Base-by-base conservation (phyloP, 2,329 filamentous ascomycete genomes). In the Emergomyces orientalis region DNA sequence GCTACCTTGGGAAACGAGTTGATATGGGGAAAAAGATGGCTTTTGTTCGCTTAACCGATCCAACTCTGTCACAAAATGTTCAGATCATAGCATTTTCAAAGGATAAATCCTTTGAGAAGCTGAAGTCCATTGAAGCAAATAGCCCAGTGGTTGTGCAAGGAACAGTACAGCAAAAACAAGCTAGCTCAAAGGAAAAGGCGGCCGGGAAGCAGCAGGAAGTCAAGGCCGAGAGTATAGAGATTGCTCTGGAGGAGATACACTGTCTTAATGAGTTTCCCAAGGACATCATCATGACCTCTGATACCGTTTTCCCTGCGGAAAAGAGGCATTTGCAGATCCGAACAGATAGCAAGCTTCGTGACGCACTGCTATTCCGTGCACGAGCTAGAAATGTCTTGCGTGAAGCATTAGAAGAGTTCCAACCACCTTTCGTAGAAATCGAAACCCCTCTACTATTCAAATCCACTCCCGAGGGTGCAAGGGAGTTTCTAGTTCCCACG, bases 371-470 rank as follows among this genome's bases (percentile, higher is more conserved):
- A 0, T 87, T 93, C 66, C 85, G 95, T n/a, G 81, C 85, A 30
- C 79, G 80, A 67, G 80, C 88, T 3, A 80, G 78, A 4, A 80
- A 80, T 63, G 76, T 80, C 39, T 85, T 80, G 65, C 80, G 82
- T 55, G 71, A 80, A 9, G 80, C 82, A 62, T 78, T 91, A 39
- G 78, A 81, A 19, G 73, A 79, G 5, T 79, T 81, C 32, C 82
- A 80, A 1, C 75, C 74, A 2, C 67, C 71, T 0, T 93, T 92
- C 70, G 79, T 83, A 14, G 89, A 97, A 68, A 84, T 97, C 39
- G 94, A 99, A 73, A 99, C 94, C 0, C 94, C 94, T 0, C 79
- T 97, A 3, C 82, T 99, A 0, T 99, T 99, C 83, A 99, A 97
- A 75, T 97, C 94, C 0, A 99, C 94, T 0, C 91, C 94, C 0